Conservation (phyloP, 441 rosid genomes). For the Croton setiger region DNA sequence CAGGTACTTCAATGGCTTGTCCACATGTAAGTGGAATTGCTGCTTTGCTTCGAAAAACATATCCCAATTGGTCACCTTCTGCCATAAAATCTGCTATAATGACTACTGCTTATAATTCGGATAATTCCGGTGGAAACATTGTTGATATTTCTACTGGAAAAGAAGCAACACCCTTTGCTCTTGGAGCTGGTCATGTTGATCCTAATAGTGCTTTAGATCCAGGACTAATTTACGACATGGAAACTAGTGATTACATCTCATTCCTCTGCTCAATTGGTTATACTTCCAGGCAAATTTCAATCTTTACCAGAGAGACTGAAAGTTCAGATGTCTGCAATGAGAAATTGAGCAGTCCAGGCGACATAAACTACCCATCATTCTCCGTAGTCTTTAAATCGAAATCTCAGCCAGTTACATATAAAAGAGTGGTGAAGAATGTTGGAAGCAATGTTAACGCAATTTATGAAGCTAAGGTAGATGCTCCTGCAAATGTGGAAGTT, state of each 20-base stretch:
- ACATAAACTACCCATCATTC: slow-evolving; percentile 84
- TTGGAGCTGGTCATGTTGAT: slow-evolving; percentile 81
- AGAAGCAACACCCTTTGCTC: slow-evolving; percentile 55
- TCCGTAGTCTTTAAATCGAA: slow-evolving; percentile 45
- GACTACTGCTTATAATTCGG: slow-evolving; percentile 67
- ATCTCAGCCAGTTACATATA: slow-evolving; percentile 35
- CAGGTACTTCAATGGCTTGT: slow-evolving; percentile 95
- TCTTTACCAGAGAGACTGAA: slow-evolving; percentile 51
- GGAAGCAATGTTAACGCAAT: slow-evolving; percentile 51
- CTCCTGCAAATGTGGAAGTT: slow-evolving; percentile 57
- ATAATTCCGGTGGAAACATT: slow-evolving; percentile 57
- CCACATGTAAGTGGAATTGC: slow-evolving; percentile 89
- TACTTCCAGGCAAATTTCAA: slow-evolving; percentile 41
- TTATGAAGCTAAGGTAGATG: slow-evolving; percentile 48
- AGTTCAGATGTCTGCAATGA: slow-evolving; percentile 34
- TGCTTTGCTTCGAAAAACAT: slow-evolving; percentile 71
- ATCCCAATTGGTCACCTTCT: slow-evolving; percentile 73
- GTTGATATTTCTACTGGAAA: slow-evolving; percentile 67
- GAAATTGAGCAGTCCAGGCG: slow-evolving; percentile 44
- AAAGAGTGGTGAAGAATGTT: slow-evolving; percentile 58
- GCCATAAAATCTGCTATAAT: slow-evolving; percentile 74
- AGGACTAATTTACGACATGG: slow-evolving; percentile 72
- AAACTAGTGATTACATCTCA: slow-evolving; percentile 39
- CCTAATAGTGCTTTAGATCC: slow-evolving; percentile 74
- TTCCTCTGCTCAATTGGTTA: slow-evolving; percentile 84